A percentile compares a stretch with the other conserved stretches of the same genome.
These are phyloP conservation scores for Puccinia coronata DNA, from an alignment of 1,284 basidiomycete species.

Conservation along the genomic window DNA sequence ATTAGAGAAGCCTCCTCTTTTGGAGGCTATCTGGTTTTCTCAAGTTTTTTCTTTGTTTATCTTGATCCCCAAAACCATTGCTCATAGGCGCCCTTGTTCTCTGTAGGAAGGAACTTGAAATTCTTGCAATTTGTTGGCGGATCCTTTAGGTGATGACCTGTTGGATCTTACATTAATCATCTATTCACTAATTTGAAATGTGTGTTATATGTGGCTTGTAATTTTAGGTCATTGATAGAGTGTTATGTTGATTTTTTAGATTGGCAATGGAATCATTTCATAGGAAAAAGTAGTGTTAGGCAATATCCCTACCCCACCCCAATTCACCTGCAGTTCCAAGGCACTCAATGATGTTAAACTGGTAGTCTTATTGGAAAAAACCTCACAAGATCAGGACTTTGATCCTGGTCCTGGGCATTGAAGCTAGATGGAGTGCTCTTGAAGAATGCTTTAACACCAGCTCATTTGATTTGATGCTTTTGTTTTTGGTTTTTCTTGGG, in stretches of 20 bases:
- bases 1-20: too few relatives aligned
- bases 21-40: neutral
- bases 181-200: too few relatives aligned
- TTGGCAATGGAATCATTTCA: too few relatives aligned
- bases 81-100: conserved; percentile 42
- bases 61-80: conserved; percentile 35
- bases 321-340: neutral
- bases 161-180: conserved; percentile 33
- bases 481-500: neutral
- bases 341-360: conserved; percentile 34
- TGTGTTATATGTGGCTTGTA: neutral
- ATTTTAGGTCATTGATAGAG: neutral
- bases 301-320: too few relatives aligned
- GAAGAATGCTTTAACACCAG: too few relatives aligned
- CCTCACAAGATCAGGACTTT: neutral
- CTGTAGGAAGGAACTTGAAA: conserved; percentile 44
- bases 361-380: conserved; percentile 26
- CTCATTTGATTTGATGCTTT: neutral
- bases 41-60: neutral
- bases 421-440: neutral
- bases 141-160: conserved; percentile 44
- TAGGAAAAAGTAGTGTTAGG: too few relatives aligned
- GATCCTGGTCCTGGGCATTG: neutral
- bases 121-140: conserved; percentile 27
- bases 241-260: neutral